Percentiles rank a stretch among this genome's conserved stretches.
These are phyloP conservation scores for Chalciporus chontae DNA, from an alignment of 768 basidiomycete genomes.

Conservation along the genomic window DNA sequence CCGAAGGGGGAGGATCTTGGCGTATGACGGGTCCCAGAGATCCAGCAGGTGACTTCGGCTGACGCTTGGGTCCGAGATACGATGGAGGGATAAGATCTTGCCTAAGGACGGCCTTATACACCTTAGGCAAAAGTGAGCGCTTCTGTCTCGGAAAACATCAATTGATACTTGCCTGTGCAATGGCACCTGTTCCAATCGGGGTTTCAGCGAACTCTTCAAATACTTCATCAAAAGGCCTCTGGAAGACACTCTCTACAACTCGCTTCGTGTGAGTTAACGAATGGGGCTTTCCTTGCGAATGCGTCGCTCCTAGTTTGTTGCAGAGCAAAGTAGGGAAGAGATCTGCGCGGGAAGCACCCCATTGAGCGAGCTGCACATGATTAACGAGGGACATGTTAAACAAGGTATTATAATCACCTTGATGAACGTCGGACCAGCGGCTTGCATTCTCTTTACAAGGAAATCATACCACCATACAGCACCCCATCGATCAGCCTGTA, in stretches of 20 bases:
- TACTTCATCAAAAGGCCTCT: conserved; percentile 77
- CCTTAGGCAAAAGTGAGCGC: conserved; percentile 38
- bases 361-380: conserved; percentile 78
- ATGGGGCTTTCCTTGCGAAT: conserved; percentile 86
- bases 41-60: conserved; percentile 42
- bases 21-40: conserved; percentile 49
- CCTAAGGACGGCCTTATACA: conserved; percentile 85
- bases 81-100: conserved; percentile 81
- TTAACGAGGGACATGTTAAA: conserved; percentile 8
- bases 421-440: conserved; percentile 94
- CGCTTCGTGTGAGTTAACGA: conserved; percentile 71
- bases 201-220: conserved; percentile 84
- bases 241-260: conserved; percentile 83
- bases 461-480: conserved; percentile 98
- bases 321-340: conserved; percentile 88
- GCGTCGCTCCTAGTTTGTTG: conserved; percentile 76
- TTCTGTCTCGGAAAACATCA: neutral
- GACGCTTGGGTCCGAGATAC: conserved; percentile 74
- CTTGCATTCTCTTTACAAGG: conserved; percentile 84
- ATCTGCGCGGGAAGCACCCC: conserved; percentile 95
- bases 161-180: conserved; percentile 64
- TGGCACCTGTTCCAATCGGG: conserved; percentile 98
- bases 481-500: conserved; percentile 82
- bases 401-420: conserved; percentile 55
- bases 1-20: conserved; percentile 59